These are phyloP conservation scores for Setomelanomma holmii DNA, from an alignment of 2,329 filamentous ascomycete genomes.

Conservation along the genomic window DNA sequence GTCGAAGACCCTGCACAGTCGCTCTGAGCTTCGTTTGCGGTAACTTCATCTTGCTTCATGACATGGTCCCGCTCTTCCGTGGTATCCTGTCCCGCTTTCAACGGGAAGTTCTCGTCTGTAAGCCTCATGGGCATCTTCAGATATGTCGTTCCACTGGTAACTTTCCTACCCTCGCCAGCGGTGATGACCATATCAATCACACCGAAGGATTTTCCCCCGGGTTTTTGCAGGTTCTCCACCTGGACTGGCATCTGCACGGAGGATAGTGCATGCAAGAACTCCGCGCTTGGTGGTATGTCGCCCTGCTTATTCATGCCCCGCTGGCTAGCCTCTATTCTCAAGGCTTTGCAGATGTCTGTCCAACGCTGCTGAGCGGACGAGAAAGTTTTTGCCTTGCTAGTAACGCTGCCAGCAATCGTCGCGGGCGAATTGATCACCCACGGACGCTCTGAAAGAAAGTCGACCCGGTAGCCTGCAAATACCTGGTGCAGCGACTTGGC, in stretches of 20 bases:
- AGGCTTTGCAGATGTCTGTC: slow-evolving; percentile 35
- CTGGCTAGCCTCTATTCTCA: slow-evolving; percentile 43
- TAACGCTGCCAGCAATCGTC: slow-evolving; percentile 29
- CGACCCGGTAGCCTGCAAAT: slow-evolving; percentile 51
- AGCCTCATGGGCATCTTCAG: slow-evolving; percentile 33
- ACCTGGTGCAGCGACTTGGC: slow-evolving; percentile 28
- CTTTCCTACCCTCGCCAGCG: slow-evolving; percentile 36
- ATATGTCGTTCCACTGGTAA: slow-evolving; percentile 26
- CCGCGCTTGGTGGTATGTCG: slow-evolving; percentile 43
- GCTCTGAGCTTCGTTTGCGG: too few relatives aligned
- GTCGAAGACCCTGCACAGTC: too few relatives aligned
- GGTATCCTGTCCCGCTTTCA: background rate
- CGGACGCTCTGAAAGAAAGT: slow-evolving; percentile 52
- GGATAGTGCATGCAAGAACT: slow-evolving; percentile 50
- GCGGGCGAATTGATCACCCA: slow-evolving; percentile 50
- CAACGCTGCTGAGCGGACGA: slow-evolving; percentile 40
- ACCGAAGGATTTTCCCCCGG: slow-evolving; percentile 40
- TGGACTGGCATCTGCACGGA: slow-evolving; percentile 46
- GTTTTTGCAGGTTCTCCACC: slow-evolving; percentile 39
- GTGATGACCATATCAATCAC: slow-evolving; percentile 50
- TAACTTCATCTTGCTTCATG: too few relatives aligned
- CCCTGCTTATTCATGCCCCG: slow-evolving; percentile 45
- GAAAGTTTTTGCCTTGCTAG: slow-evolving; percentile 8
- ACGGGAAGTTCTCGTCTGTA: slow-evolving; percentile 25
- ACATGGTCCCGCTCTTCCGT: background rate